Evolutionary conservation across 805 yeast species (phyloP), one percentile per base, ranked within the genome.

Genomic region (Sugiyamaella valdiviana): DNA sequence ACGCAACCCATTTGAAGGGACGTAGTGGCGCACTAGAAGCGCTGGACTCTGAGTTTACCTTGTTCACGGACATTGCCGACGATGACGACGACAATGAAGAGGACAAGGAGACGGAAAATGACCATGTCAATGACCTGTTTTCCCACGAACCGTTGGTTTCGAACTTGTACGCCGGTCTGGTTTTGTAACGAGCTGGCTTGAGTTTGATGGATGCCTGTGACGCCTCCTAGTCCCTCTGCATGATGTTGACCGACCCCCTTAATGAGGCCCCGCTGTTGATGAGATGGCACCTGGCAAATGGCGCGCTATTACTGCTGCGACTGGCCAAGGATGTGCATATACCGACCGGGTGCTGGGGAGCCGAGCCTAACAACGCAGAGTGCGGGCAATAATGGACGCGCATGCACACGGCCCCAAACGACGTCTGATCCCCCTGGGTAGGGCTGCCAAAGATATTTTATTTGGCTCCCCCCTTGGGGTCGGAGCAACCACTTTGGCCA

Each of bases 111-210:
- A 4, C 32, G 32, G 32, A 26, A 26, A 5, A 4, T n/a, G 32
- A 26, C 5, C n/a, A 26, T n/a, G 32, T 26, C 14, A 26, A 12
- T 36, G 37, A 39, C 12, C 37, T 36, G 39, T 43, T 32, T 48
- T 42, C 39, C 32, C 51, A 49, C 35, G 56, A 53, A 40, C 45
- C 50, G 15, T 26, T 49, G 21, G 57, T 54, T 23, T 52, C 56
- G 46, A 54, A 54, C 44, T 40, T 53, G 48, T 54, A 53, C 43
- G 54, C 56, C 24, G 58, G 58, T 10, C 36, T 54, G 16, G 52
- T 49, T 15, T 35, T 51, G 49, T 51, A 36, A 41, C 7, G 32
- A n/a, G 15, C 22, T 17, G 12, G 15, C 9, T 24, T 41, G n/a
- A 32, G 10, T 10, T n/a, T n/a, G 32, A 12, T 26, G 32, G 32